These are phyloP conservation scores for Eucalyptus microcorys DNA, from an alignment of 345 rosid genomes.

Conservation along the genomic window DNA sequence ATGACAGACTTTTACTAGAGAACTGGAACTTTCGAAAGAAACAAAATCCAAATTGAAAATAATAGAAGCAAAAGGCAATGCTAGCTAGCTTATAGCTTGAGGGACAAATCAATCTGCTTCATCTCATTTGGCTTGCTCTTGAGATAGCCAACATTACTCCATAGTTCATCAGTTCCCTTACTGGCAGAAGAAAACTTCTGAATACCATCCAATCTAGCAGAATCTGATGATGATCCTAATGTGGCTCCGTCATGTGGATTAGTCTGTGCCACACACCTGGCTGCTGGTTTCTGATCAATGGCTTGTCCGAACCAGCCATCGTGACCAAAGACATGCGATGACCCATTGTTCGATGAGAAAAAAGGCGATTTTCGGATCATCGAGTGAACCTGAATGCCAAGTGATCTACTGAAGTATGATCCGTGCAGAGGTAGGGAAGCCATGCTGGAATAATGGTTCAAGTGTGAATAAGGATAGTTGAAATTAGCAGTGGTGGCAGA, in stretches of 20 bases:
- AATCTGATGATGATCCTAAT: slow-evolving; percentile 6
- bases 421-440: slow-evolving; percentile 80
- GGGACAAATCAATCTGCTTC: slow-evolving; percentile 80
- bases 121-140: slow-evolving; percentile 48
- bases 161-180: slow-evolving; percentile 15
- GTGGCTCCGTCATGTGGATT: background rate
- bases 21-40: background rate
- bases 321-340: slow-evolving; percentile 6
- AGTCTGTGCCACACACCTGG: slow-evolving; percentile 20
- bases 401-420: slow-evolving; percentile 27
- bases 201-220: slow-evolving; percentile 17
- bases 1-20: background rate
- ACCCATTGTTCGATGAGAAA: background rate
- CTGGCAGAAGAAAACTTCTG: slow-evolving; percentile 16
- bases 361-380: slow-evolving; percentile 42
- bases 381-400: slow-evolving; percentile 65
- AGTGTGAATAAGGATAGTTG: background rate
- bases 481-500: background rate
- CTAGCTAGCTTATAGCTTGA: slow-evolving; percentile 48
- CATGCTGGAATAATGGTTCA: slow-evolving; percentile 37
- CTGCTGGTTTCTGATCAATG: slow-evolving; percentile 27
- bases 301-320: slow-evolving; percentile 30
- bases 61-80: background rate
- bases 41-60: background rate
- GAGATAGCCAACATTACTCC: slow-evolving; percentile 27